phyloP scores from a whole-genome alignment of 345 rosid species.

The Atalantia buxifolia region DNA sequence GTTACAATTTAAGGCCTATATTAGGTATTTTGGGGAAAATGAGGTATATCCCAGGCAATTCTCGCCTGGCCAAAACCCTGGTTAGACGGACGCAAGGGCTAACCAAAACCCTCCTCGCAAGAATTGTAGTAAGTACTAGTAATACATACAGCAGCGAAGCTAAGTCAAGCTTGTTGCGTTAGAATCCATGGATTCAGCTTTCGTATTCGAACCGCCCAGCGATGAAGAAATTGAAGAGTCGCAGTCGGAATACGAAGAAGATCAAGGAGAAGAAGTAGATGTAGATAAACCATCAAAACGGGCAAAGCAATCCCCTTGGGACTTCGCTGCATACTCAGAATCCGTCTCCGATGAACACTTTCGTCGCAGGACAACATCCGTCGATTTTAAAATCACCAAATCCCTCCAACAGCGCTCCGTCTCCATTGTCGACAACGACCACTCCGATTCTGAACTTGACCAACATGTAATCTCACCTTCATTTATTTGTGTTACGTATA shows the following conservation, averaged over 20 bases:
- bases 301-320: conserved; percentile 64
- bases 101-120: too few relatives aligned
- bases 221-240: conserved; percentile 55
- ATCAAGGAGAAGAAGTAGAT: conserved; percentile 30
- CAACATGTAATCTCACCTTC: conserved; percentile 44
- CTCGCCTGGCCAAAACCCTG: background rate
- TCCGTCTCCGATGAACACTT: conserved; percentile 90
- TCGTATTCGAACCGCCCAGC: conserved; percentile 62
- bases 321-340: conserved; percentile 75
- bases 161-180: background rate
- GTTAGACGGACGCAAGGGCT: too few relatives aligned
- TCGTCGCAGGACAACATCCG: conserved; percentile 85
- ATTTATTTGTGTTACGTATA: background rate
- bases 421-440: conserved; percentile 35
- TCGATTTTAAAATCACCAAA: conserved; percentile 78
- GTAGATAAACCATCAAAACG: conserved; percentile 7
- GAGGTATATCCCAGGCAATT: too few relatives aligned
- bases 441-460: conserved; percentile 57
- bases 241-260: conserved; percentile 26
- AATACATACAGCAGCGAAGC: background rate
- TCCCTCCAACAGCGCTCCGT: conserved; percentile 43
- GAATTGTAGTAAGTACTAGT: too few relatives aligned
- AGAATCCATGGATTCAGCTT: conserved; percentile 41
- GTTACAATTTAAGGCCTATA: too few relatives aligned
- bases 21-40: too few relatives aligned